phyloP scores from a whole-genome alignment of 495 filamentous ascomycete species.

The Sordaria brevicollis region DNA sequence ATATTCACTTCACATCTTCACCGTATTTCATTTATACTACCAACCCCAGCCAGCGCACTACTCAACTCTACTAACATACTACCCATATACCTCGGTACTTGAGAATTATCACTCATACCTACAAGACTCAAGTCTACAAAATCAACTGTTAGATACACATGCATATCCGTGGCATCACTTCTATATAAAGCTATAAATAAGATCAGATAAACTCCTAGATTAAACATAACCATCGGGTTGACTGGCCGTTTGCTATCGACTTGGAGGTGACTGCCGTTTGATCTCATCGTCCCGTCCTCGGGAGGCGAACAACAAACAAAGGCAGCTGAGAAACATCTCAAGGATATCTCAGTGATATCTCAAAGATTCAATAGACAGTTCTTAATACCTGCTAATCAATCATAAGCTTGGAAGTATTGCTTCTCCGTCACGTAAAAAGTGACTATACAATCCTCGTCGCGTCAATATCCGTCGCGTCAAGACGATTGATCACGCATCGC shows the following conservation, averaged over 20 bases:
- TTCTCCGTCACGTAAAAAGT: background rate
- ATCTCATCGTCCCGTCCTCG: background rate
- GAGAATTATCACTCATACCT: background rate
- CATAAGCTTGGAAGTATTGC: background rate
- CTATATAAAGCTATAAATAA: background rate
- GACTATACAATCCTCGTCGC: background rate
- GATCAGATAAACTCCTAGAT: background rate
- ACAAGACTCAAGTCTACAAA: background rate
- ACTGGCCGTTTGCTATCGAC: background rate
- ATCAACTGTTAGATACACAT: background rate
- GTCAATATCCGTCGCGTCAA: background rate
- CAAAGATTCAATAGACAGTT: background rate
- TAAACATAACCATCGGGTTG: background rate
- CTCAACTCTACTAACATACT: background rate
- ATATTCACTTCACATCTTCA: background rate
- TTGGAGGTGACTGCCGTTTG: background rate
- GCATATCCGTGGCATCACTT: background rate
- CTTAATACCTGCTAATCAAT: background rate
- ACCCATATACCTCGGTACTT: background rate
- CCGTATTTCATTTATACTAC: background rate
- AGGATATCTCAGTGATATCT: no score
- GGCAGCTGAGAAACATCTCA: no score
- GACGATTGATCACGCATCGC: background rate
- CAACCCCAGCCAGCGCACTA: background rate
- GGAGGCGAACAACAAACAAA: background rate